phyloP scores from a whole-genome alignment of 2,329 filamentous ascomycete species.

The Fusarium citri region DNA sequence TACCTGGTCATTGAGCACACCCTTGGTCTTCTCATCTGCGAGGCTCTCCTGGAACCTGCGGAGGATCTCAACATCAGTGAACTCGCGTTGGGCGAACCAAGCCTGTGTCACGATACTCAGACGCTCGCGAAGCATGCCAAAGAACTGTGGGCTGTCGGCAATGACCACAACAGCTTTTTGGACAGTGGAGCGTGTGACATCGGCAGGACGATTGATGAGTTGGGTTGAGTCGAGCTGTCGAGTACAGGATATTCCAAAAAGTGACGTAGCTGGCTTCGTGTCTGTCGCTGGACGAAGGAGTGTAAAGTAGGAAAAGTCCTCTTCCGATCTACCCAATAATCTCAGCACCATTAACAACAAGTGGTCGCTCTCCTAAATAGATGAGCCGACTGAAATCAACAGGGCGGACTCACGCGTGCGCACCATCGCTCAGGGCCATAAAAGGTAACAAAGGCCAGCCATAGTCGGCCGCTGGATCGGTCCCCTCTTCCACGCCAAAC shows the following conservation, averaged over 20 bases:
- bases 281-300: conserved; percentile 74
- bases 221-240: conserved; percentile 85
- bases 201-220: conserved; percentile 81
- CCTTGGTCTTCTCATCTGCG: conserved; percentile 71
- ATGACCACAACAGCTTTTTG: conserved; percentile 98
- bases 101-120: conserved; percentile 90
- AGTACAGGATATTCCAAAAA: conserved; percentile 97
- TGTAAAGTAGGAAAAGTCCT: conserved; percentile 99
- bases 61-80: conserved; percentile 90
- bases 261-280: conserved; percentile 74
- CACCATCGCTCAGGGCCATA: conserved; percentile 96
- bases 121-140: conserved; percentile 90
- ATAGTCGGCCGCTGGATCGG: conserved; percentile 83
- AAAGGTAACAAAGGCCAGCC: conserved; percentile 94
- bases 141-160: conserved; percentile 87
- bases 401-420: conserved; percentile 78
- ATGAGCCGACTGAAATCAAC: not conserved
- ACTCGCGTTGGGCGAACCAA: conserved; percentile 96
- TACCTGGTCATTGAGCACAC: conserved; percentile 70
- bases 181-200: conserved; percentile 96
- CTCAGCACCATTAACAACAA: conserved; percentile 27
- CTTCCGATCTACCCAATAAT: conserved; percentile 74
- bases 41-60: conserved; percentile 92
- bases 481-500: conserved; percentile 80
- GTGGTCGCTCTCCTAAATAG: not conserved